Conservation (phyloP, 495 filamentous ascomycete genomes). For the Melanomma pulvis-pyrius region DNA sequence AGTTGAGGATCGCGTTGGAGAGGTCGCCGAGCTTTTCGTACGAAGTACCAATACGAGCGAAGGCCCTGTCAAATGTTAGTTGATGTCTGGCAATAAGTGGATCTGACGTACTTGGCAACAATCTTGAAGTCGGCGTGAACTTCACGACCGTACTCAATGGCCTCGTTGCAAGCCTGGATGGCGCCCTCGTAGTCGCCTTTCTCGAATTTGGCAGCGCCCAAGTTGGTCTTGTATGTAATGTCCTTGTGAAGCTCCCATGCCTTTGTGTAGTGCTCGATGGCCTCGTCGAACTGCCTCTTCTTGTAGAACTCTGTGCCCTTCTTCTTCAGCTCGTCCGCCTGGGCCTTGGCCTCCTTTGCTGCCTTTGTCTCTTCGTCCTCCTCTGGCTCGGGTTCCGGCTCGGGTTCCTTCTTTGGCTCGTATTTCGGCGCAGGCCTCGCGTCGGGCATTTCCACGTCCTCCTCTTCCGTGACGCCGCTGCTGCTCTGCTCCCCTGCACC, state of each 20-base stretch:
- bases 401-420: slow-evolving; percentile 58
- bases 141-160: slow-evolving; percentile 84
- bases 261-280: slow-evolving; percentile 92
- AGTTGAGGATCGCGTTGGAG: slow-evolving; percentile 80
- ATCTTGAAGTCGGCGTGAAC: slow-evolving; percentile 93
- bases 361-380: slow-evolving; percentile 80
- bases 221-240: slow-evolving; percentile 95
- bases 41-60: slow-evolving; percentile 83
- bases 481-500: slow-evolving; percentile 51
- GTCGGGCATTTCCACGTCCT: slow-evolving; percentile 82
- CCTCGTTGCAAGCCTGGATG: slow-evolving; percentile 83
- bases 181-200: slow-evolving; percentile 88
- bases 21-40: slow-evolving; percentile 89
- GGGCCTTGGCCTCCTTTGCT: slow-evolving; percentile 87
- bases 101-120: slow-evolving; percentile 77
- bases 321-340: slow-evolving; percentile 92
- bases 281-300: slow-evolving; percentile 92
- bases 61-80: slow-evolving; percentile 57
- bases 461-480: slow-evolving; percentile 59
- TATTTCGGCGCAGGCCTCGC: slow-evolving; percentile 54
- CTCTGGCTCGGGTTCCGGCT: slow-evolving; percentile 65
- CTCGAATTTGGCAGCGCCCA: slow-evolving; percentile 91
- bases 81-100: neutral
- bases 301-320: slow-evolving; percentile 96
- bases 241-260: slow-evolving; percentile 96